Evolutionary conservation across 805 yeast species (phyloP).

Genomic region (Nakazawaea populi): DNA sequence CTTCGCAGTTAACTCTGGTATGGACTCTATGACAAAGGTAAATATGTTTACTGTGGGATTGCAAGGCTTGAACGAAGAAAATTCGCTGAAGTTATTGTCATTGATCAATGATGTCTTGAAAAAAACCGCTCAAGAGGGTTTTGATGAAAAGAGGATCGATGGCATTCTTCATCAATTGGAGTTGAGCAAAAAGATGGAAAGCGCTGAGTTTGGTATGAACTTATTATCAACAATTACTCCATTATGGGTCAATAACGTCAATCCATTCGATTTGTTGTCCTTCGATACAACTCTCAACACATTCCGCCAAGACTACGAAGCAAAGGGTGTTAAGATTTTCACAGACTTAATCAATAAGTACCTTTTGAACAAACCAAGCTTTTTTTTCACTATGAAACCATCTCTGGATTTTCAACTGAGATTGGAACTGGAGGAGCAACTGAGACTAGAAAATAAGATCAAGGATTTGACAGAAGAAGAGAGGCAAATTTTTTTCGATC

Average conservation of each 20-base stretch:
- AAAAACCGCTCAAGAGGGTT: conserved; percentile 35
- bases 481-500: conserved; percentile 45
- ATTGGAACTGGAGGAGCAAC: conserved; percentile 50
- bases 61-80: conserved; percentile 57
- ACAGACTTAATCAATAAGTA: conserved; percentile 49
- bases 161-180: conserved; percentile 90
- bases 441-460: conserved; percentile 40
- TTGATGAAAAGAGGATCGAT: conserved; percentile 58
- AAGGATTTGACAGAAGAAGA: conserved; percentile 47
- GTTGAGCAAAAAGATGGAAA: conserved; percentile 75
- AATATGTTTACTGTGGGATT: conserved; percentile 81
- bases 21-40: conserved; percentile 73
- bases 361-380: conserved; percentile 48
- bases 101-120: conserved; percentile 42
- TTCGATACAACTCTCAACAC: conserved; percentile 53
- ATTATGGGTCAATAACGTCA: conserved; percentile 78
- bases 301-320: conserved; percentile 57
- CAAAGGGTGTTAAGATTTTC: conserved; percentile 52
- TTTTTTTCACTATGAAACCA: conserved; percentile 77
- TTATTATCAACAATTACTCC: conserved; percentile 71
- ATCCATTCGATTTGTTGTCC: conserved; percentile 64
- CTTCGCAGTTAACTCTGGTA: conserved; percentile 81
- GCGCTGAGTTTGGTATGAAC: conserved; percentile 83
- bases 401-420: conserved; percentile 44
- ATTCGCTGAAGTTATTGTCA: conserved; percentile 41